Percentiles rank a stretch among this genome's conserved stretches.
Conservation (phyloP, 345 rosid genomes). For the Linum trigynum region DNA sequence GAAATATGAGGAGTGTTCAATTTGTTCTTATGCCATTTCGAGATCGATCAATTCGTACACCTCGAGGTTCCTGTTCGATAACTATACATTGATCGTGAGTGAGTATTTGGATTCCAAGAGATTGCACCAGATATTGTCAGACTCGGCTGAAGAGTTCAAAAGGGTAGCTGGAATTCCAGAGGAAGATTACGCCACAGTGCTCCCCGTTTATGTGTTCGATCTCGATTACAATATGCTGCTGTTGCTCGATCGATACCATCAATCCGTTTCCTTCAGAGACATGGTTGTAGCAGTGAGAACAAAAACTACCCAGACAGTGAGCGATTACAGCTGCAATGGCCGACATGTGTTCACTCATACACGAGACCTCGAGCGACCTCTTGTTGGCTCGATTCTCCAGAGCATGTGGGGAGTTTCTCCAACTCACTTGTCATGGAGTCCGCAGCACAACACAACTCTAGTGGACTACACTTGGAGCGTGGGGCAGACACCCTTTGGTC, state of each 20-base stretch:
- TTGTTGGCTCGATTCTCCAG: slow-evolving; percentile 87
- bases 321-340: slow-evolving; percentile 90
- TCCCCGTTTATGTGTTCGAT: slow-evolving; percentile 95
- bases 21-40: slow-evolving; percentile 76
- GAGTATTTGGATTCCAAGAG: slow-evolving; percentile 95
- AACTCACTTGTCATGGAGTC: slow-evolving; percentile 83
- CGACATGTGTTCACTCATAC: slow-evolving; percentile 80
- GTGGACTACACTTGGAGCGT: slow-evolving; percentile 97
- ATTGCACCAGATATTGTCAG: slow-evolving; percentile 72
- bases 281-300: slow-evolving; percentile 97
- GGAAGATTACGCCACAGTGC: slow-evolving; percentile 62
- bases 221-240: slow-evolving; percentile 49
- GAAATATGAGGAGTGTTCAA: slow-evolving; percentile 55
- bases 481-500: slow-evolving; percentile 97
- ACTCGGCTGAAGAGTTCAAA: slow-evolving; percentile 71
- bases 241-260: slow-evolving; percentile 87
- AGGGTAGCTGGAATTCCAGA: slow-evolving; percentile 62
- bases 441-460: slow-evolving; percentile 62
- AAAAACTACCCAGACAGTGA: slow-evolving; percentile 67
- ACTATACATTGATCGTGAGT: slow-evolving; percentile 85
- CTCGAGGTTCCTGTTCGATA: slow-evolving; percentile 92
- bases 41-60: slow-evolving; percentile 77
- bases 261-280: slow-evolving; percentile 78
- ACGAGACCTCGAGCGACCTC: slow-evolving; percentile 71
- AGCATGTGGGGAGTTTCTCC: slow-evolving; percentile 99